Conservation (phyloP, 1,139 yeast genomes). For the Yamadazyma mexicana region DNA sequence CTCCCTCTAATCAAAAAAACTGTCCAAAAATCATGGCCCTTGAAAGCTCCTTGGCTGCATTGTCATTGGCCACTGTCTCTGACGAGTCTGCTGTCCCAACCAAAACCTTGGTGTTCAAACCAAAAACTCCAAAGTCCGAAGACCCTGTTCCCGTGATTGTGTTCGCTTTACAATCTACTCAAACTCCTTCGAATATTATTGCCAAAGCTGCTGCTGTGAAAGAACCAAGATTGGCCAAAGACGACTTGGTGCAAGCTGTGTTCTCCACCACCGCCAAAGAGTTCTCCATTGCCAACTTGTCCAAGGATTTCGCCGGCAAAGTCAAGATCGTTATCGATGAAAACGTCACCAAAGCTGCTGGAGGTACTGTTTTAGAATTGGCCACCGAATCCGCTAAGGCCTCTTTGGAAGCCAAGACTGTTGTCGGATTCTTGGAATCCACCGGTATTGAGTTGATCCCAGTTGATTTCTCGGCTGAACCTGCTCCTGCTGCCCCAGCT, state of each 20-base stretch:
- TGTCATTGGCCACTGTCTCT: conserved; percentile 50
- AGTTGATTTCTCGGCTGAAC: conserved; percentile 60
- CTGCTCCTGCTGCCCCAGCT: conserved; percentile 24
- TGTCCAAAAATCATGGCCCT: conserved; percentile 51
- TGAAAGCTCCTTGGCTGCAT: conserved; percentile 58
- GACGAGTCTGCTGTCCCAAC: conserved; percentile 48
- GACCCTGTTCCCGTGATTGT: conserved; percentile 81
- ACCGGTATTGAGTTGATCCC: conserved; percentile 55
- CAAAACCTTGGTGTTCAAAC: conserved; percentile 84
- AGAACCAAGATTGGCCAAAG: conserved; percentile 87
- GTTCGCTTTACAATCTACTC: conserved; percentile 69
- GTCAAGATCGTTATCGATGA: conserved; percentile 68
- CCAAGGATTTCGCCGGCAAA: conserved; percentile 56
- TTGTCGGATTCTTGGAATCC: conserved; percentile 53
- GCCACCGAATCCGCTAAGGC: conserved; percentile 61
- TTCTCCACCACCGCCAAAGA: conserved; percentile 66
- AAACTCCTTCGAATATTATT: conserved; percentile 65
- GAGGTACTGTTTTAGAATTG: conserved; percentile 53
- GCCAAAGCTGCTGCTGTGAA: conserved; percentile 72
- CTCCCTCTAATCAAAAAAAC: background rate
- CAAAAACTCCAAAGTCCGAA: conserved; percentile 84
- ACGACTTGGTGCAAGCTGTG: conserved; percentile 69
- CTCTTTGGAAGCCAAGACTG: conserved; percentile 51
- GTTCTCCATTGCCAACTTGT: conserved; percentile 63
- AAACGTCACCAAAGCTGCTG: conserved; percentile 42